Base-by-base conservation (phyloP, 257 asterid species). In the Nicotiana paniculata region DNA sequence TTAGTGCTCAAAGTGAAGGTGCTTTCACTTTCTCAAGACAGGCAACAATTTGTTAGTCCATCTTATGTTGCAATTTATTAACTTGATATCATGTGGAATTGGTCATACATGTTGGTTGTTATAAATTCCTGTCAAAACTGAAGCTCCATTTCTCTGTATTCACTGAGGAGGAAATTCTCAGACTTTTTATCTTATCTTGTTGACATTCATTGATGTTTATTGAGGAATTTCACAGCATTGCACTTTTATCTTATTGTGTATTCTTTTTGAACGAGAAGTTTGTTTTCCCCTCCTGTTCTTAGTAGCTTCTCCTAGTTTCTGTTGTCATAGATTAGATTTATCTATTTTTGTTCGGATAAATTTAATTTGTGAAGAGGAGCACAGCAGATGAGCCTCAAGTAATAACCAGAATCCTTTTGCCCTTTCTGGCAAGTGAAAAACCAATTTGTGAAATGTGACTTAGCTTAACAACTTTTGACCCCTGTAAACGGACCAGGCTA, bases 21-120 rank as follows among this genome's bases (percentile, higher is more conserved):
- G 92, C 92, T 93, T 90, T 90, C 96, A 85, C 89, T 89, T 95
- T 93, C 95, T 85, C 93, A 81, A 90, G 96, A 90, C 97, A 90
- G 97, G 93, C 97, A 90, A 91, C 93, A 90, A 76, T 84, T 87
- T 93, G 92, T 88, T 88, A 87, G 84, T 85, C 88, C 54, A 86
- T 85, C 86, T 82, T 85, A 86, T 89, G 69, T 75, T 87, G 84
- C 89, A 82, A 79, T 82, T 83, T 85, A 86, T 90, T 88, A 88
- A 81, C 86, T 88, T 85, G 35, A 32, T 13, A 87, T 83, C 81
- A 81, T 62, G 83, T 85, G 86, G 81, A 85, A 51, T 67, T 85
- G 78, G 81, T 85, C 82, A 69, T 72, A 72, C 39, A 48, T 82
- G 61, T 70, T 70, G 77, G 77, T 21, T 5, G 35, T 70, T 70